Conservation (phyloP, 306 rosid species). For the Lathyrus tuberosus region DNA sequence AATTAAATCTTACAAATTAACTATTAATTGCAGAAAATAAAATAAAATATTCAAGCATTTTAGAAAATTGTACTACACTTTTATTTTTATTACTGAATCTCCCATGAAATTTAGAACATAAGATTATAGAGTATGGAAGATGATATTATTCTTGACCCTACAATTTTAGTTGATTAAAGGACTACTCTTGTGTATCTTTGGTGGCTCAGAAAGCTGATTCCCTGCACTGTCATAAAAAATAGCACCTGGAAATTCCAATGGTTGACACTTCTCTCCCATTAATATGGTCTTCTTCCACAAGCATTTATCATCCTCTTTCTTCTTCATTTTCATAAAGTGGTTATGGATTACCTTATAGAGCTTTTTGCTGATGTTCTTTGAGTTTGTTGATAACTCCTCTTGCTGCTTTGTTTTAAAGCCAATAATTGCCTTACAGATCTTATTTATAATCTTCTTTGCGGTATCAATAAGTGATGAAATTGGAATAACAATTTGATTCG, state of each 20-base stretch:
- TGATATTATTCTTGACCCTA: no score
- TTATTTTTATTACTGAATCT: no score
- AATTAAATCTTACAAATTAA: no score
- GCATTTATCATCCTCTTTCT: background rate
- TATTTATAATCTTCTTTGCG: slow-evolving; percentile 21
- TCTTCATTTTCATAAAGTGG: background rate
- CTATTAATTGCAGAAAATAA: no score
- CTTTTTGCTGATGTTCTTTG: background rate
- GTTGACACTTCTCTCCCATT: no score
- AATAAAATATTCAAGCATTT: no score
- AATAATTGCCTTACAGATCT: background rate
- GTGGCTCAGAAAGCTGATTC: slow-evolving; percentile 17
- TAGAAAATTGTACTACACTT: no score
- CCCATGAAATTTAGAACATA: no score
- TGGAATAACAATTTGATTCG: background rate
- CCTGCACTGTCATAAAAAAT: no score
- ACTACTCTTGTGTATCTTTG: slow-evolving; percentile 42
- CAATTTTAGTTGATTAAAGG: background rate
- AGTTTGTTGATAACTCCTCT: slow-evolving; percentile 1
- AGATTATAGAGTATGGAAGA: no score
- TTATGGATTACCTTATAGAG: slow-evolving; percentile 18
- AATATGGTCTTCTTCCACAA: no score
- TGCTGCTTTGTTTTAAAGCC: slow-evolving; percentile 21
- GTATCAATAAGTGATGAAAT: background rate
- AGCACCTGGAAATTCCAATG: no score